A percentile compares a stretch with the other conserved stretches of the same genome.
Evolutionary conservation across 1,284 basidiomycete species (phyloP).

Genomic region (Schizophyllum commune): DNA sequence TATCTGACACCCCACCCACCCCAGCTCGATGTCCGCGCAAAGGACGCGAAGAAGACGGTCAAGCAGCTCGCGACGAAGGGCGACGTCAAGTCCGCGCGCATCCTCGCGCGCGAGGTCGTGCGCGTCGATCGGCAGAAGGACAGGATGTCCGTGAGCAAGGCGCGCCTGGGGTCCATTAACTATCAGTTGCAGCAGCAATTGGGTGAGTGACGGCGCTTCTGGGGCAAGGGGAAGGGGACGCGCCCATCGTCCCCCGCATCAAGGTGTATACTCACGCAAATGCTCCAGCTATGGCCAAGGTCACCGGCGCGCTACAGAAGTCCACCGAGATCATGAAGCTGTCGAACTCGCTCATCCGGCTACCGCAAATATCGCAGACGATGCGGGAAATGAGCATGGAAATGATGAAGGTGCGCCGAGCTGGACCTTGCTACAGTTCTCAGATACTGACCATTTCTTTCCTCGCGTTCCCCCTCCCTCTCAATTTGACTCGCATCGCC

Average conservation of each 20-base stretch:
- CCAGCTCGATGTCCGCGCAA: conserved; percentile 78
- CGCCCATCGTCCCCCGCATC: not conserved
- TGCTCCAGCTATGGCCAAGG: conserved; percentile 85
- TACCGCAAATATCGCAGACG: conserved; percentile 86
- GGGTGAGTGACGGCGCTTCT: conserved; percentile 44
- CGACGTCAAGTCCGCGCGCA: conserved; percentile 87
- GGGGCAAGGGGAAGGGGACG: too few relatives aligned
- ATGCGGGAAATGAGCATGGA: conserved; percentile 99
- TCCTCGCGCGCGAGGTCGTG: conserved; percentile 92
- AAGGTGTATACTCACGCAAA: not conserved
- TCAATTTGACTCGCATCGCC: too few relatives aligned
- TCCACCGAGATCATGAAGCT: conserved; percentile 99
- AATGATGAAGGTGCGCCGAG: conserved; percentile 81
- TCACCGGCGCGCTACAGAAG: conserved; percentile 94
- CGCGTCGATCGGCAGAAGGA: conserved; percentile 93
- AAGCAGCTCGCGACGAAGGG: conserved; percentile 91
- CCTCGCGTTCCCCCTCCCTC: too few relatives aligned
- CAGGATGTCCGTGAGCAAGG: conserved; percentile 87
- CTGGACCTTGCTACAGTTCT: conserved; percentile 10
- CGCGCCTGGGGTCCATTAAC: conserved; percentile 85
- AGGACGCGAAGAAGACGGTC: conserved; percentile 76
- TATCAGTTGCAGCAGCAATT: conserved; percentile 91
- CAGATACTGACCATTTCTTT: too few relatives aligned
- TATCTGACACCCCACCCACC: not conserved
- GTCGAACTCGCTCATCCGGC: conserved; percentile 85